Evolutionary conservation across 2,329 filamentous ascomycete genomes (phyloP).

Genomic region (Fusarium dimerum): DNA sequence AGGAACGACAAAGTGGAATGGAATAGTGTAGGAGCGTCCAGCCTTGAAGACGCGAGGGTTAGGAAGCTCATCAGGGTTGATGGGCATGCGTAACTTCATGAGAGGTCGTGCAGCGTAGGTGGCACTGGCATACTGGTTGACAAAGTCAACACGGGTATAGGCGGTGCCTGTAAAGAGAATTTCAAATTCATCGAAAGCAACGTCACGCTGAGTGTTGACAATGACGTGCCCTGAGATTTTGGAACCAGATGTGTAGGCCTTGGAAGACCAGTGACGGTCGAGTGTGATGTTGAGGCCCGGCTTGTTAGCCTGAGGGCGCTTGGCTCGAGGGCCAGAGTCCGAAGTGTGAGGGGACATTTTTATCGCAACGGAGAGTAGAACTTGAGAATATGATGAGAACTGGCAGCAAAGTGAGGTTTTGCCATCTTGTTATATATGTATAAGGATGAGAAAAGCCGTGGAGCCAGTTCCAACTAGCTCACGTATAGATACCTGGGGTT

Average conservation of each 20-base stretch:
- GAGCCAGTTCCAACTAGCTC: conserved; percentile 13
- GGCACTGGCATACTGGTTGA: conserved; percentile 49
- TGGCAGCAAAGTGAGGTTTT: conserved; percentile 14
- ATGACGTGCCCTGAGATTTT: conserved; percentile 50
- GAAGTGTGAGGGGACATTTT: conserved; percentile 27
- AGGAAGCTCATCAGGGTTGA: conserved; percentile 49
- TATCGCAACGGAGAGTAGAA: conserved; percentile 9
- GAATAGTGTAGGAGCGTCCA: conserved; percentile 50
- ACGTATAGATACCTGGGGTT: conserved; percentile 25
- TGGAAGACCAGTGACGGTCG: conserved; percentile 54
- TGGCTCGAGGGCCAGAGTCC: conserved; percentile 25
- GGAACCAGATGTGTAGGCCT: conserved; percentile 58
- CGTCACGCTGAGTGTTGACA: conserved; percentile 47
- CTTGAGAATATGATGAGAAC: conserved; percentile 14
- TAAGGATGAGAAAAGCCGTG: conserved; percentile 20
- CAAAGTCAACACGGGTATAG: conserved; percentile 52
- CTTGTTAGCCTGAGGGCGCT: conserved; percentile 20
- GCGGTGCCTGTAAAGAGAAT: conserved; percentile 54
- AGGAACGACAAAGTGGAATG: conserved; percentile 63
- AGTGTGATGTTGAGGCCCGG: conserved; percentile 50
- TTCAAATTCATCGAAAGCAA: conserved; percentile 52
- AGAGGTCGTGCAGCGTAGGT: conserved; percentile 53
- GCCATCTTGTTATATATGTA: conserved; percentile 26
- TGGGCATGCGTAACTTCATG: conserved; percentile 57
- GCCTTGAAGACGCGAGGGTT: conserved; percentile 48